Conservation (phyloP, 2,329 filamentous ascomycete species). For the Fusarium drepaniforme region DNA sequence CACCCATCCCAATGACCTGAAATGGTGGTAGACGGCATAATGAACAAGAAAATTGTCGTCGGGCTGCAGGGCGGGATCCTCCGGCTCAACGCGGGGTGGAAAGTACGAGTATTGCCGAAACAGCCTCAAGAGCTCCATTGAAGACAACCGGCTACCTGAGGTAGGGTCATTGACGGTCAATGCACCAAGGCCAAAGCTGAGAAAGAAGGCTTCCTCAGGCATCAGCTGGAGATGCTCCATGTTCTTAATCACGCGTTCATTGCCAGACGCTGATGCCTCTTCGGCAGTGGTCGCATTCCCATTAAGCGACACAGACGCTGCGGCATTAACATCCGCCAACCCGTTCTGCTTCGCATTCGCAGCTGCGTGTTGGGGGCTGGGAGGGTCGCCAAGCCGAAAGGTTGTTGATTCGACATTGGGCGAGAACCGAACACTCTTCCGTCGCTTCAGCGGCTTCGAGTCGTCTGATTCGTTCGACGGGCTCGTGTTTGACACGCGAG, state of each 20-base stretch:
- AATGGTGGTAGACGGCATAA: slow-evolving; percentile 95
- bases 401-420: slow-evolving; percentile 75
- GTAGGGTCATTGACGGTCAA: slow-evolving; percentile 71
- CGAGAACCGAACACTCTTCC: slow-evolving; percentile 79
- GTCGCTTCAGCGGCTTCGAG: slow-evolving; percentile 51
- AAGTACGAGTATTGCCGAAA: slow-evolving; percentile 79
- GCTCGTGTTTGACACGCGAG: slow-evolving; percentile 9
- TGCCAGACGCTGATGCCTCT: neutral
- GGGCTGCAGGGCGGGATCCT: slow-evolving; percentile 64
- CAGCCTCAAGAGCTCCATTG: slow-evolving; percentile 70
- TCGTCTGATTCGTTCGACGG: slow-evolving; percentile 37
- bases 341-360: slow-evolving; percentile 26
- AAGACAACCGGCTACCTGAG: slow-evolving; percentile 60
- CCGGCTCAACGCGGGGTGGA: slow-evolving; percentile 62
- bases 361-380: slow-evolving; percentile 55
- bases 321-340: slow-evolving; percentile 20
- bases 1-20: slow-evolving; percentile 95
- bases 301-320: slow-evolving; percentile 15
- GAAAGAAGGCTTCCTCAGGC: slow-evolving; percentile 91
- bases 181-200: slow-evolving; percentile 83
- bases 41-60: slow-evolving; percentile 89
- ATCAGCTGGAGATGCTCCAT: slow-evolving; percentile 93
- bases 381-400: slow-evolving; percentile 65
- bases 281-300: slow-evolving; percentile 1
- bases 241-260: slow-evolving; percentile 52